Conservation (phyloP, 306 rosid species). For the Gastrolobium bilobum region DNA sequence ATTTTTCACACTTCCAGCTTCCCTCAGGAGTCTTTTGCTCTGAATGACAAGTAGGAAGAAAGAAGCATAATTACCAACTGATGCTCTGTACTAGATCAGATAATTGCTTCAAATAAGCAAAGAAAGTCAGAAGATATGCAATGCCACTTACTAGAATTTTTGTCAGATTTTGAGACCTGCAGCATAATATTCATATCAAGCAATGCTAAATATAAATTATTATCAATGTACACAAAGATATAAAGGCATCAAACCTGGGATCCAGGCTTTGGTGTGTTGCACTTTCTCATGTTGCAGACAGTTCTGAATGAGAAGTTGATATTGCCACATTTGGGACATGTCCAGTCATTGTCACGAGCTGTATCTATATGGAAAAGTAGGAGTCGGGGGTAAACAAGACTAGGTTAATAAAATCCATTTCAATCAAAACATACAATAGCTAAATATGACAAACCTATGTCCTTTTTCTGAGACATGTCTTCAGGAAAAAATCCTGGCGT, state of each 20-base stretch:
- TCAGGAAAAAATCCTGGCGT: slow-evolving; percentile 86
- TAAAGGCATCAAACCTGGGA: slow-evolving; percentile 73
- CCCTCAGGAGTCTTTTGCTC: slow-evolving; percentile 99
- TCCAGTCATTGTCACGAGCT: slow-evolving; percentile 98
- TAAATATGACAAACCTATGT: slow-evolving; percentile 62
- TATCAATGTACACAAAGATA: slow-evolving; percentile 14
- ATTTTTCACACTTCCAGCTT: slow-evolving; percentile 98
- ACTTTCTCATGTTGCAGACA: slow-evolving; percentile 99
- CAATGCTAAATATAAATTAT: slow-evolving; percentile 25
- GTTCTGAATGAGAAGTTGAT: slow-evolving; percentile 94
- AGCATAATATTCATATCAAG: slow-evolving; percentile 49
- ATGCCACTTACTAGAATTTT: slow-evolving; percentile 81
- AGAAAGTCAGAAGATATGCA: background rate
- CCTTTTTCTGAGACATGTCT: slow-evolving; percentile 79
- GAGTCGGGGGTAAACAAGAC: background rate
- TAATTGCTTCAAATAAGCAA: slow-evolving; percentile 22
- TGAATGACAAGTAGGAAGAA: slow-evolving; percentile 50
- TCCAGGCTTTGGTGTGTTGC: slow-evolving; percentile 99
- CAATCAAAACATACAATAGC: background rate
- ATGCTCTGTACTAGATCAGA: slow-evolving; percentile 6
- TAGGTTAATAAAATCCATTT: background rate
- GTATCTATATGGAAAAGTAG: slow-evolving; percentile 55
- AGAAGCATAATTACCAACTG: slow-evolving; percentile 41
- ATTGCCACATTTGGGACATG: slow-evolving; percentile 98
- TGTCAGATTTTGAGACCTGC: slow-evolving; percentile 84